Percentiles rank a stretch among this genome's conserved stretches.
Evolutionary conservation across 768 basidiomycete genomes (phyloP).

Genomic region (Trametes gibbosa): DNA sequence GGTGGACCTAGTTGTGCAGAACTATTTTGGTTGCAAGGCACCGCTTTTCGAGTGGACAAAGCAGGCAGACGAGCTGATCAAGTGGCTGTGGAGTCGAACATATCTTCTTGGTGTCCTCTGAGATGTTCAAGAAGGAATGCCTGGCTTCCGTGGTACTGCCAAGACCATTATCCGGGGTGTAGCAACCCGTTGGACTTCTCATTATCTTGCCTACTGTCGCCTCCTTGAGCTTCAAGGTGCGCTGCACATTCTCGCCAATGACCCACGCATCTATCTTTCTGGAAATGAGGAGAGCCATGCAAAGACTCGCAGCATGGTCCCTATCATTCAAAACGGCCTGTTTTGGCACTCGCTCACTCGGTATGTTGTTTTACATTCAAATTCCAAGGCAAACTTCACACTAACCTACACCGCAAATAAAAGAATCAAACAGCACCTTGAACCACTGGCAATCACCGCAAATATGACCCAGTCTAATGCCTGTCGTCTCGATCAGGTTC

Average conservation of each 20-base stretch:
- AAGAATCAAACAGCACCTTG: neutral
- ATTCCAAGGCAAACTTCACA: neutral
- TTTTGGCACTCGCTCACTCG: conserved; percentile 34
- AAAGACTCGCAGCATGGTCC: conserved; percentile 31
- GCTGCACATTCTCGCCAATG: conserved; percentile 21
- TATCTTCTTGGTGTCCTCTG: conserved; percentile 30
- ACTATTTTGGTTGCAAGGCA: conserved; percentile 35
- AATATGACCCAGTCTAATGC: neutral
- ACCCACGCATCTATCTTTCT: conserved; percentile 14
- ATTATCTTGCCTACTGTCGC: conserved; percentile 33
- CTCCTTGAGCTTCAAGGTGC: conserved; percentile 28
- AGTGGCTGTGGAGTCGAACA: conserved; percentile 38
- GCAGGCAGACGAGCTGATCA: conserved; percentile 34
- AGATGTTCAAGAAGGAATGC: conserved; percentile 20
- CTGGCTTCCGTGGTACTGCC: neutral
- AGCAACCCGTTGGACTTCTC: conserved; percentile 37
- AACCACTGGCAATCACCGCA: neutral
- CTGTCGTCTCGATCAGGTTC: neutral
- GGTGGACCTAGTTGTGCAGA: conserved; percentile 40
- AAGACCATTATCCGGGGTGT: conserved; percentile 32
- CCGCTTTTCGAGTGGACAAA: conserved; percentile 22
- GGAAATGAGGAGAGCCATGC: conserved; percentile 26
- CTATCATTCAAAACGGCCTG: conserved; percentile 25
- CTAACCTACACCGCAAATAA: neutral
- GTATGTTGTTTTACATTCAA: conserved; percentile 19